Evolutionary conservation across 805 yeast genomes (phyloP), one percentile per base, ranked within the genome.

Genomic region (Starmerella khaoyaiensis): DNA sequence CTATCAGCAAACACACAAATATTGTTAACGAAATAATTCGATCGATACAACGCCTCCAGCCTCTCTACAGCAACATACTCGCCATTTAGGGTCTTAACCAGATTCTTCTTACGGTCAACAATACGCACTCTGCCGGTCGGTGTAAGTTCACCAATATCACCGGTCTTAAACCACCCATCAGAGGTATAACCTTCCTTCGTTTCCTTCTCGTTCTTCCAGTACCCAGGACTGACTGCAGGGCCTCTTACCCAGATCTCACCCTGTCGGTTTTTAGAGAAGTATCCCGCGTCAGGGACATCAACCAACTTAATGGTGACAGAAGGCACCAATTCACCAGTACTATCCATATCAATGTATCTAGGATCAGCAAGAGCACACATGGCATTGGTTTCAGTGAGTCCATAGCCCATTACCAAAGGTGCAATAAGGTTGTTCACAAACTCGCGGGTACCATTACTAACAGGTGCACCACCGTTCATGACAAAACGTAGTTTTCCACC

Each of bases 21-120:
- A 64, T 90, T 87, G 37, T 66, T 61, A 25, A 87, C 90, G 46
- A 68, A 66, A 30, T 72, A 62, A 60, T 79, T 79, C 21, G 95
- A 78, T 62, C 96, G 74, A 67, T 90, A 90, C 34, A 80, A 68
- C 9, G 94, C 71, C 64, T 90, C 98, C 48, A 90, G 66, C 62
- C 86, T 86, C 63, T 90, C 98, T 53, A 90, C 69, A 4, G 98
- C 98, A 59, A 90, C 82, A 62, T 90, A 90, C 65, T 90, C 98
- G 63, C 98, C 98, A 58, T 90, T 87, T 53, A 72, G 68, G 15
- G 98, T 90, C 70, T 90, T 90, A 51, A 90, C 93, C 61, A 90
- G 69, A 60, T 90, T 90, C 75, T 90, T 90, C 68, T 74, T 81
- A 58, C 98, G 79, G 64, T 90, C 98, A 58, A 90, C 80, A 44